phyloP scores from a whole-genome alignment of 2,329 filamentous ascomycete genomes.

The Akanthomyces muscarius region DNA sequence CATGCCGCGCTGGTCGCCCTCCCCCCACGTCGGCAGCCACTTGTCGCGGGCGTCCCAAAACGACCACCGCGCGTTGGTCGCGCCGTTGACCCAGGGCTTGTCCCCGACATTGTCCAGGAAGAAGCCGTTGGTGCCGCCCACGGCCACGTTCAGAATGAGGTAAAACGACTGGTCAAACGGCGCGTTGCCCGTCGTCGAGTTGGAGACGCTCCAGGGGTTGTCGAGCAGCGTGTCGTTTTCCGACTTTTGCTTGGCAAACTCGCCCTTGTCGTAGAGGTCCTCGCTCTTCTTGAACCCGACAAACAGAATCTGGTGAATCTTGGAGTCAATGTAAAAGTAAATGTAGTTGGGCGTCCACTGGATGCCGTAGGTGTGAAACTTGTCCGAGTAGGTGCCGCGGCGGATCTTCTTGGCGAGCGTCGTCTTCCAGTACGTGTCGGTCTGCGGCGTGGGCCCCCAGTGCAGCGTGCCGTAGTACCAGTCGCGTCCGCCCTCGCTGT shows the following conservation, averaged over 20 bases:
- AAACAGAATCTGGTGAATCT: conserved; percentile 37
- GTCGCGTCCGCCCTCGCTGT: conserved; percentile 41
- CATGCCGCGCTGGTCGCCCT: conserved; percentile 40
- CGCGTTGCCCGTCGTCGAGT: conserved; percentile 37
- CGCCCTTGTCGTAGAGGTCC: conserved; percentile 39
- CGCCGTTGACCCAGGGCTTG: conserved; percentile 45
- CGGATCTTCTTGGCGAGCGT: conserved; percentile 31
- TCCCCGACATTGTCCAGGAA: conserved; percentile 41
- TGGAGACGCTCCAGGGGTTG: conserved; percentile 42
- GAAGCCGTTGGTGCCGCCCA: conserved; percentile 46
- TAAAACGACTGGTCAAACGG: conserved; percentile 52
- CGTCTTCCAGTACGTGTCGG: conserved; percentile 34
- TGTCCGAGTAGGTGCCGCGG: conserved; percentile 36
- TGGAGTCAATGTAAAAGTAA: conserved; percentile 49
- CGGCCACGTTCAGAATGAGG: conserved; percentile 48
- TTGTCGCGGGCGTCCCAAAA: conserved; percentile 39
- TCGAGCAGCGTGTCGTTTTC: conserved; percentile 39
- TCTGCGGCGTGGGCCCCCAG: conserved; percentile 37
- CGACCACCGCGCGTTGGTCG: conserved; percentile 35
- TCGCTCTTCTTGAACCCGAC: conserved; percentile 31
- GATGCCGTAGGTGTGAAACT: conserved; percentile 49
- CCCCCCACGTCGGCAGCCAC: conserved; percentile 47
- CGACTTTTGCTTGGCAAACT: conserved; percentile 35
- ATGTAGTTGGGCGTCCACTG: conserved; percentile 51
- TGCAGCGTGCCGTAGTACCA: conserved; percentile 42